Evolutionary conservation across 768 basidiomycete genomes (phyloP).

Genomic region (Termitomyces sp.): DNA sequence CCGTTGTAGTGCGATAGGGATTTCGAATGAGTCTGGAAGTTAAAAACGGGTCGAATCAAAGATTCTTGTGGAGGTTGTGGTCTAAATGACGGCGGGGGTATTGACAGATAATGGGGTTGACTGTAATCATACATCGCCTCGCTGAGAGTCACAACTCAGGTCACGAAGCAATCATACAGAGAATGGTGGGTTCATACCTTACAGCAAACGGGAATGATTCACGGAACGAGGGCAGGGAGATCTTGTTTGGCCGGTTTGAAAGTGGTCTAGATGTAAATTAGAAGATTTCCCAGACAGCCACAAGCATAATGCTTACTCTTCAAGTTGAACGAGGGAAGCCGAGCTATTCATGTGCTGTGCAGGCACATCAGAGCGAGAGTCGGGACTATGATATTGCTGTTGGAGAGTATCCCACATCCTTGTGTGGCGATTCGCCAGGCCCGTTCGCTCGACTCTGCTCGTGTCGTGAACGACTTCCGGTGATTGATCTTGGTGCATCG

Average conservation of each 20-base stretch:
- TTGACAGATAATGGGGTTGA: background rate
- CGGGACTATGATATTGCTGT: background rate
- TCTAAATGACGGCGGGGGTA: background rate
- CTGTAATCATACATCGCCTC: background rate
- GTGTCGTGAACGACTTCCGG: background rate
- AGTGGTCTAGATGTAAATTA: background rate
- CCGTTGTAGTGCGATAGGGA: background rate
- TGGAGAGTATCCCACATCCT: background rate
- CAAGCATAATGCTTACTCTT: background rate
- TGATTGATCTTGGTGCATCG: background rate
- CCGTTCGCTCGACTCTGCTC: background rate
- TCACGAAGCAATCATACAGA: background rate
- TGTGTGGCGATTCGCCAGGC: background rate
- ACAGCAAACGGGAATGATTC: conserved; percentile 14
- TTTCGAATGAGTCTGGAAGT: background rate
- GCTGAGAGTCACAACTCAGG: background rate
- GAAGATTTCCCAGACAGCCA: background rate
- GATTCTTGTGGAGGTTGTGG: background rate
- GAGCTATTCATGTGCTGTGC: background rate
- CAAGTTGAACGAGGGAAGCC: background rate
- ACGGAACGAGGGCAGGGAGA: conserved; percentile 16
- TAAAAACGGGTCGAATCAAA: background rate
- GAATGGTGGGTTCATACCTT: conserved; percentile 1
- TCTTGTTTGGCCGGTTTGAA: background rate
- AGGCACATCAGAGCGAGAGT: background rate